Conservation (phyloP, 306 rosid species). For the Rosa persica region DNA sequence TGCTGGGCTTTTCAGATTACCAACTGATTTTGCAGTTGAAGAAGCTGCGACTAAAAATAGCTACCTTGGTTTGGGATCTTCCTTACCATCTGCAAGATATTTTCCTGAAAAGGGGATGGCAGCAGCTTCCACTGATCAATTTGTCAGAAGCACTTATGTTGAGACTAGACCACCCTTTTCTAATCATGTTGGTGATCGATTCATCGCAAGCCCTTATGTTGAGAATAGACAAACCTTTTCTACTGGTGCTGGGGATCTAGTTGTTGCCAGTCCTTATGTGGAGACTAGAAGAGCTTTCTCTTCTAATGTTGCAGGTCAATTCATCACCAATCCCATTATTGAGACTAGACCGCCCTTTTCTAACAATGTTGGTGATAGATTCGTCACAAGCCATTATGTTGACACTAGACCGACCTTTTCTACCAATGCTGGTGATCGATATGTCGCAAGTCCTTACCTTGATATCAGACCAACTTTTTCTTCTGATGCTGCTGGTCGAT, state of each 20-base stretch:
- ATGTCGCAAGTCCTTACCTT: slow-evolving; percentile 26
- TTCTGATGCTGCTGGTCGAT: slow-evolving; percentile 30
- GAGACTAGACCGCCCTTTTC: slow-evolving; percentile 30
- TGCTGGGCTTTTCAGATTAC: slow-evolving; percentile 83
- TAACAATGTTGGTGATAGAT: slow-evolving; percentile 29
- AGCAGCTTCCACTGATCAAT: slow-evolving; percentile 22
- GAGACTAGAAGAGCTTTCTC: slow-evolving; percentile 3
- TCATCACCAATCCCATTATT: slow-evolving; percentile 27
- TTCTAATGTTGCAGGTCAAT: slow-evolving; percentile 33
- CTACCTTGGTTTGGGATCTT: slow-evolving; percentile 42
- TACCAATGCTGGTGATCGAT: slow-evolving; percentile 31
- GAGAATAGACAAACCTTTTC: slow-evolving; percentile 32
- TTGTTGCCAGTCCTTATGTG: slow-evolving; percentile 1
- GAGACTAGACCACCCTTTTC: slow-evolving; percentile 1
- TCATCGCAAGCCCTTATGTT: slow-evolving; percentile 28
- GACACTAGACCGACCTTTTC: background rate
- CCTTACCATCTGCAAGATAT: slow-evolving; percentile 28
- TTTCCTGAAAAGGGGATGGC: slow-evolving; percentile 30
- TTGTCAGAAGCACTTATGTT: background rate
- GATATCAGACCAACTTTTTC: slow-evolving; percentile 30
- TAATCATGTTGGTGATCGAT: slow-evolving; percentile 21
- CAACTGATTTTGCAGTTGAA: slow-evolving; percentile 58
- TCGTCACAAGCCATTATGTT: background rate
- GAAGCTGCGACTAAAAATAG: slow-evolving; percentile 41
- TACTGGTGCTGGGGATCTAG: slow-evolving; percentile 29